These are phyloP conservation scores for Immersiella caudata DNA, from an alignment of 495 filamentous ascomycete species.

Conservation along the genomic window DNA sequence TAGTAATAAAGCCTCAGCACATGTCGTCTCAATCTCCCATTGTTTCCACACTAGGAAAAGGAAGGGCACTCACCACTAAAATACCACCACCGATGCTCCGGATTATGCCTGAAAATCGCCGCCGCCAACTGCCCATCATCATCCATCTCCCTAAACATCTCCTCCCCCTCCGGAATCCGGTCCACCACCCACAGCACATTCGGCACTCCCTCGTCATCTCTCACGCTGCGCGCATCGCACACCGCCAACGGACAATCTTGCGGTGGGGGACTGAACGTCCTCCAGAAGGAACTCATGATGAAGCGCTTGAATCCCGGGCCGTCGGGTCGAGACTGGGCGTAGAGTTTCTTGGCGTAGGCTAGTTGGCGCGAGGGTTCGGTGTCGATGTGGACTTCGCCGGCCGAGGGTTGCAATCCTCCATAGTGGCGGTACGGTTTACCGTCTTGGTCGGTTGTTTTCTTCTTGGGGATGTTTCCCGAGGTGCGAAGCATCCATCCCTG, in stretches of 20 bases:
- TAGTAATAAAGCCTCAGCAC: too few species aligned
- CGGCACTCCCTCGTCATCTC: slow-evolving; percentile 22
- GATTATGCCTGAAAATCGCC: slow-evolving; percentile 21
- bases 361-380: slow-evolving; percentile 22
- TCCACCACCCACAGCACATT: slow-evolving; percentile 28
- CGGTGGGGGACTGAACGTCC: slow-evolving; percentile 19
- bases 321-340: background rate
- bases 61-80: background rate
- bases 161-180: slow-evolving; percentile 22
- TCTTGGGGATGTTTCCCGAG: slow-evolving; percentile 16
- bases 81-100: slow-evolving; percentile 26
- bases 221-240: slow-evolving; percentile 21
- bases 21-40: too few species aligned
- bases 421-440: slow-evolving; percentile 24
- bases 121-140: slow-evolving; percentile 25
- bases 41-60: too few species aligned
- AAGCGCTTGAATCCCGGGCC: slow-evolving; percentile 25
- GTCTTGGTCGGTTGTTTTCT: background rate
- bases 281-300: slow-evolving; percentile 24
- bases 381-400: slow-evolving; percentile 27
- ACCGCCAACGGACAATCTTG: slow-evolving; percentile 25
- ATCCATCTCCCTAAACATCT: slow-evolving; percentile 13
- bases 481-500: slow-evolving; percentile 26
- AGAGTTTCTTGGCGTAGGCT: slow-evolving; percentile 11
- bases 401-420: slow-evolving; percentile 22